Evolutionary conservation across 805 yeast species (phyloP), one percentile per base, ranked within the genome.

Genomic region (Candida ipomoeae): DNA sequence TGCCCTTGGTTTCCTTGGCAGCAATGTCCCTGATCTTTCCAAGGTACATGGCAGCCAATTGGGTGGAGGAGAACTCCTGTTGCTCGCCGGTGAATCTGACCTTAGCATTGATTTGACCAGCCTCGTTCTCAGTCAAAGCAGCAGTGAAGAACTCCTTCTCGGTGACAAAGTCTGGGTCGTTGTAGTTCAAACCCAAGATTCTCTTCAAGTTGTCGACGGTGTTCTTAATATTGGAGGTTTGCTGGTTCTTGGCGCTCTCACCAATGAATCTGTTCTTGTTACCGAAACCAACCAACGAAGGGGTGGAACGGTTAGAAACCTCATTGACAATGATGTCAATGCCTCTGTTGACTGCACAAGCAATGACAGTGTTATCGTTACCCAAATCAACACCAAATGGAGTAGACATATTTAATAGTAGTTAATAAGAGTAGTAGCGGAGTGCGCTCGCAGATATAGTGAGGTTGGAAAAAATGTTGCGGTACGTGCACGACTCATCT

Each of bases 371-470:
- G 80, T 82, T 87, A 79, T 82, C 80, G 78, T 90, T 90, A 77
- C 99, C 99, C 69, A 94, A 86, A 83, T 94, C 99, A 73, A 94
- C 85, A 79, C 99, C 99, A 67, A 91, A 87, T 74, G 96, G 96
- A 68, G 85, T 81, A 73, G 96, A 87, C 96, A 89, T 90, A 50
- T 71, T 42, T 15, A 42, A 42, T 33, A 20, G 20, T 32, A 33
- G 15, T 6, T 31, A 20, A 8, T 14, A 42, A 11, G 26, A 21
- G 47, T 18, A 36, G 13, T 29, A n/a, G 10, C 10, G n/a, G 32
- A 15, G 26, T 31, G 40, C 44, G 44, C 34, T 35, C 44, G n/a
- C 39, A 31, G 44, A 17, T 41, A 45, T 43, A 40, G 26, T 18
- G 21, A 35, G 38, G 32, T 20, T 37, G 36, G 44, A 46, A 48